A percentile compares a stretch with the other conserved stretches of the same genome.
These are phyloP conservation scores for Ganoderma sp. DNA, from an alignment of 1,284 basidiomycete genomes.

Conservation along the genomic window DNA sequence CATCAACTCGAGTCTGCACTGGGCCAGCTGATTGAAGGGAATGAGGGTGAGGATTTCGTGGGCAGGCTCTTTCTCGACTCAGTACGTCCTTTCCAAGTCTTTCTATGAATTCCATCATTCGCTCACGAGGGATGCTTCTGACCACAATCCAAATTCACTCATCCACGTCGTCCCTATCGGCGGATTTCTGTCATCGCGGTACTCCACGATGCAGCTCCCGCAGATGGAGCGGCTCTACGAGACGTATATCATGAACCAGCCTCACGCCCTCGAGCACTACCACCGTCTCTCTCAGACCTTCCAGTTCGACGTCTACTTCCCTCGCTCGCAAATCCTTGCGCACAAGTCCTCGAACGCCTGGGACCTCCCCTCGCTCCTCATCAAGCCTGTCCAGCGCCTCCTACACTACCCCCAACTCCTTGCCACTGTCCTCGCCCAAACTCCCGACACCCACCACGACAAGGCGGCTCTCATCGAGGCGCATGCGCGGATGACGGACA, in stretches of 20 bases:
- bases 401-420: conserved; percentile 94
- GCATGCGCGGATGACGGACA: conserved; percentile 71
- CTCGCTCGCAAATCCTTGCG: conserved; percentile 71
- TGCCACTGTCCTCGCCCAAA: conserved; percentile 80
- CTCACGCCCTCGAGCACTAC: conserved; percentile 76
- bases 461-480: conserved; percentile 55
- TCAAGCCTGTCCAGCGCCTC: conserved; percentile 87
- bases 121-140: too few relatives aligned
- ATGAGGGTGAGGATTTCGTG: conserved; percentile 72
- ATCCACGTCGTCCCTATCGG: too few relatives aligned
- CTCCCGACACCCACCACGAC: conserved; percentile 79
- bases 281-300: conserved; percentile 58
- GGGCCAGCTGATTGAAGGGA: conserved; percentile 56
- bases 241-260: conserved; percentile 87
- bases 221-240: conserved; percentile 81
- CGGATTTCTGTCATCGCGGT: too few relatives aligned
- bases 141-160: too few relatives aligned
- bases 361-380: conserved; percentile 92
- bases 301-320: conserved; percentile 68
- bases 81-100: conserved; percentile 45
- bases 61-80: conserved; percentile 79
- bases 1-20: conserved; percentile 51
- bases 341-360: conserved; percentile 87
- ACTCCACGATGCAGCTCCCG: conserved; percentile 60
- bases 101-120: too few relatives aligned